phyloP scores from a whole-genome alignment of 257 asterid species.

The Striga asiatica region DNA sequence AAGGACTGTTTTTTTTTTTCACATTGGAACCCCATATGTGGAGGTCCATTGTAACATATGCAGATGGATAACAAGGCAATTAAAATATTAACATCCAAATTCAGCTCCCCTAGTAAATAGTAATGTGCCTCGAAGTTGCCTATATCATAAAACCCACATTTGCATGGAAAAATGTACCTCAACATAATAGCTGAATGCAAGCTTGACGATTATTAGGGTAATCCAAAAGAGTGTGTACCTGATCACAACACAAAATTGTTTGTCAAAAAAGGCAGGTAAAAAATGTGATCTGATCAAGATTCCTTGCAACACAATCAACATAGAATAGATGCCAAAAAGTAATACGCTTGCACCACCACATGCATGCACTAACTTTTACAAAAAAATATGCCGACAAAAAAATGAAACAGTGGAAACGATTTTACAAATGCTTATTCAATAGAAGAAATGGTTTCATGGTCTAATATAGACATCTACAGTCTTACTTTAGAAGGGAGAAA shows the following conservation, averaged over 20 bases:
- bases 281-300: not conserved
- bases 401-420: no score
- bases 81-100: constrained; percentile 1
- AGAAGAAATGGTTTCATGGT: not conserved
- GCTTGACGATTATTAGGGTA: constrained; percentile 80
- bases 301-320: not conserved
- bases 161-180: constrained; percentile 46
- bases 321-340: no score
- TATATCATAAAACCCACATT: constrained; percentile 9
- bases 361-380: no score
- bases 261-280: not conserved
- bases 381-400: no score
- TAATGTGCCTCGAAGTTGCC: constrained; percentile 1
- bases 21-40: constrained; percentile 4
- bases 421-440: not conserved
- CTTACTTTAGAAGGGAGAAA: constrained; percentile 87
- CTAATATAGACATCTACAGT: constrained; percentile 9
- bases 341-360: no score
- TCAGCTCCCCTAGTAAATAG: not conserved
- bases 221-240: constrained; percentile 95
- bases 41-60: not conserved
- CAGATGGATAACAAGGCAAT: not conserved
- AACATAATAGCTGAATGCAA: constrained; percentile 95
- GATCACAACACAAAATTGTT: constrained; percentile 22
- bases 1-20: not conserved